Percentiles rank a stretch among this genome's conserved stretches.
Evolutionary conservation across 2,329 filamentous ascomycete genomes (phyloP).

Genomic region (Coccinonectria pachysandricola): DNA sequence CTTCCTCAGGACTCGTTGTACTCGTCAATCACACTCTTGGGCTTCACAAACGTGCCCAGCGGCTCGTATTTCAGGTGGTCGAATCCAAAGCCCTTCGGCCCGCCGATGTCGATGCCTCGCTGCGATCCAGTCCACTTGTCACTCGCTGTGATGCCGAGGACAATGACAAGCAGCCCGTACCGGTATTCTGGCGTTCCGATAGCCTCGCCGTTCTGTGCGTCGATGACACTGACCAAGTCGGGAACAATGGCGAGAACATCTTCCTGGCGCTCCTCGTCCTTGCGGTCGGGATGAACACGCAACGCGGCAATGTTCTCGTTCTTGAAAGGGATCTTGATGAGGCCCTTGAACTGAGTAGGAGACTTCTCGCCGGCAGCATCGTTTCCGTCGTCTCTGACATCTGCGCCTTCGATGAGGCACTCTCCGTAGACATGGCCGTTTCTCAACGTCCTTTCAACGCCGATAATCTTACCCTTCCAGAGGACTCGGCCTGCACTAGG

Average conservation of each 20-base stretch:
- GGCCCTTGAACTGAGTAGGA: constrained; percentile 28
- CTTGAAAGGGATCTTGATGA: constrained; percentile 59
- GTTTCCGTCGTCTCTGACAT: constrained; percentile 24
- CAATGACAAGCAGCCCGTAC: constrained; percentile 40
- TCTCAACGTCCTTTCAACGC: constrained; percentile 44
- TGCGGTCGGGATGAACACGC: constrained; percentile 20
- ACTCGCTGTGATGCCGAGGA: constrained; percentile 35
- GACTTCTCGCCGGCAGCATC: constrained; percentile 1
- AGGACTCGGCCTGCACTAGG: constrained; percentile 41
- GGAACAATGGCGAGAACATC: constrained; percentile 43
- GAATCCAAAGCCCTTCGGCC: constrained; percentile 38
- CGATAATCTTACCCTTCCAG: constrained; percentile 55
- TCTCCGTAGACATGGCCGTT: constrained; percentile 51
- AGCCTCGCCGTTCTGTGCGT: constrained; percentile 45
- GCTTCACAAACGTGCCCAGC: constrained; percentile 37
- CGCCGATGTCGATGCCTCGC: constrained; percentile 39
- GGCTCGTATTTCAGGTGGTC: constrained; percentile 37
- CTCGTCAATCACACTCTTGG: constrained; percentile 43
- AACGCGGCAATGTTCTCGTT: constrained; percentile 62
- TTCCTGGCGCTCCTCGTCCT: constrained; percentile 29
- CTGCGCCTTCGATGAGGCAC: constrained; percentile 42
- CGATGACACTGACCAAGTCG: constrained; percentile 45
- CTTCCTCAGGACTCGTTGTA: constrained; percentile 18
- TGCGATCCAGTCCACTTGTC: constrained; percentile 34
- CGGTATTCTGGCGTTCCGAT: constrained; percentile 47